These are phyloP conservation scores for Chaetomium fimeti DNA, from an alignment of 495 filamentous ascomycete genomes.

Conservation along the genomic window DNA sequence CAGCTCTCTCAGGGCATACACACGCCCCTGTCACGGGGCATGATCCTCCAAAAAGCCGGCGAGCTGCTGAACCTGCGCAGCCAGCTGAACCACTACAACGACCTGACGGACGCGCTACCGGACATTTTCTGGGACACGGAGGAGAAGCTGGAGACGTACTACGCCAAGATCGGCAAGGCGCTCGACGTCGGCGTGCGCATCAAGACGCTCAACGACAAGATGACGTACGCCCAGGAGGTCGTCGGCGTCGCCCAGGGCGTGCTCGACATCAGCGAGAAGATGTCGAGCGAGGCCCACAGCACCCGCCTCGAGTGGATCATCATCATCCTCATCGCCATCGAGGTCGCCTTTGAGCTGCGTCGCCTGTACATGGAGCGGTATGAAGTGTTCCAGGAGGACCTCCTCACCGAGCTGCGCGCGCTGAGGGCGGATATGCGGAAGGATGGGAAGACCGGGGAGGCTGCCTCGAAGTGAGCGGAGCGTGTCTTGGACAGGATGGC, in stretches of 20 bases:
- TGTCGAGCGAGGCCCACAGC: slow-evolving; percentile 84
- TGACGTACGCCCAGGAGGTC: slow-evolving; percentile 97
- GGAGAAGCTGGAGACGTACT: slow-evolving; percentile 84
- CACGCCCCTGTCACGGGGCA: slow-evolving; percentile 30
- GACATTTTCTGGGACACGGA: slow-evolving; percentile 98
- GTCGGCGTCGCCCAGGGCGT: slow-evolving; percentile 88
- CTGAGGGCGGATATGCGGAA: slow-evolving; percentile 24
- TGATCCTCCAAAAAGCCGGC: slow-evolving; percentile 86
- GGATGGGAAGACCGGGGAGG: background rate
- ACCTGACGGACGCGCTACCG: slow-evolving; percentile 90
- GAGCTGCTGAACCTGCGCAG: slow-evolving; percentile 87
- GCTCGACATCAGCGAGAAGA: slow-evolving; percentile 84
- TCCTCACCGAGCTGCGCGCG: slow-evolving; percentile 26
- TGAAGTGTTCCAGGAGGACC: slow-evolving; percentile 31
- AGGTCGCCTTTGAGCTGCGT: slow-evolving; percentile 67
- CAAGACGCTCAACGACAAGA: slow-evolving; percentile 88
- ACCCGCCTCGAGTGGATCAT: slow-evolving; percentile 95
- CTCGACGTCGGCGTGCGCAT: slow-evolving; percentile 93
- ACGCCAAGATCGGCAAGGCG: slow-evolving; percentile 85
- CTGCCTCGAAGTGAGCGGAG: slow-evolving; percentile 5
- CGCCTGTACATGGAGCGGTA: slow-evolving; percentile 48
- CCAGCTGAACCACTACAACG: slow-evolving; percentile 94
- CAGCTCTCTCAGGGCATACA: slow-evolving; percentile 54
- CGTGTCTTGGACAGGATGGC: background rate
- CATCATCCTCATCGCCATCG: slow-evolving; percentile 87